These are phyloP conservation scores for Naganishia kalamii DNA, from an alignment of 768 basidiomycete genomes.

Conservation along the genomic window DNA sequence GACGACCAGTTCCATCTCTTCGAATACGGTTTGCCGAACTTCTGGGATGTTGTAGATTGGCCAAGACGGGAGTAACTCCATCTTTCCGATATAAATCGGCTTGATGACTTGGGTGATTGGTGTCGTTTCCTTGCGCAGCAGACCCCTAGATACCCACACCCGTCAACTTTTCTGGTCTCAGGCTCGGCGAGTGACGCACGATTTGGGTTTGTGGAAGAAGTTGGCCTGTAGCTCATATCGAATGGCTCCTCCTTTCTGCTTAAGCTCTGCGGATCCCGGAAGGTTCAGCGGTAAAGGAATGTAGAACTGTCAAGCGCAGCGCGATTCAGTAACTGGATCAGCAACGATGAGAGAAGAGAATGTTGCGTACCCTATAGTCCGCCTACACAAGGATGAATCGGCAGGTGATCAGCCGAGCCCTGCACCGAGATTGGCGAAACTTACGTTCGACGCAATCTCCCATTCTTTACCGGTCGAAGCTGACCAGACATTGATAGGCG, in stretches of 20 bases:
- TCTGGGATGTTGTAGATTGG: constrained; percentile 56
- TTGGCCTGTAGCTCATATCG: constrained; percentile 84
- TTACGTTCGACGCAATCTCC: constrained; percentile 61
- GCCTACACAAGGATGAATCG: constrained; percentile 11
- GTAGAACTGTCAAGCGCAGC: constrained; percentile 71
- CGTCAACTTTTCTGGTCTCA: neutral
- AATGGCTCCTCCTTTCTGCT: constrained; percentile 67
- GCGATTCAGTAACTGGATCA: neutral
- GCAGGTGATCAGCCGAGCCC: constrained; percentile 8
- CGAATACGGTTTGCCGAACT: constrained; percentile 34
- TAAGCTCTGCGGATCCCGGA: constrained; percentile 75
- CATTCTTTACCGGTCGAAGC: constrained; percentile 62
- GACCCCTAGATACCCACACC: constrained; percentile 53
- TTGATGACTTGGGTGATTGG: constrained; percentile 62
- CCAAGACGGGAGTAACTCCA: constrained; percentile 89
- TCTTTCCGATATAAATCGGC: constrained; percentile 79
- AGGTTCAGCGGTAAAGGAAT: constrained; percentile 89
- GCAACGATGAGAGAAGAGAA: neutral
- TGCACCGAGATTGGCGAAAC: constrained; percentile 27
- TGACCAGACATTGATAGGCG: constrained; percentile 77
- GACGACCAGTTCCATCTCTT: constrained; percentile 68
- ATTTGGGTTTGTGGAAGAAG: constrained; percentile 78
- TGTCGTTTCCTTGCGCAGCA: constrained; percentile 73
- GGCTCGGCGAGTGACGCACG: constrained; percentile 48
- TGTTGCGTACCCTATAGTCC: constrained; percentile 18